Percentiles rank a stretch among this genome's conserved stretches.
phyloP scores from a whole-genome alignment of 2,329 filamentous ascomycete species.

The Fusarium tuaranense region DNA sequence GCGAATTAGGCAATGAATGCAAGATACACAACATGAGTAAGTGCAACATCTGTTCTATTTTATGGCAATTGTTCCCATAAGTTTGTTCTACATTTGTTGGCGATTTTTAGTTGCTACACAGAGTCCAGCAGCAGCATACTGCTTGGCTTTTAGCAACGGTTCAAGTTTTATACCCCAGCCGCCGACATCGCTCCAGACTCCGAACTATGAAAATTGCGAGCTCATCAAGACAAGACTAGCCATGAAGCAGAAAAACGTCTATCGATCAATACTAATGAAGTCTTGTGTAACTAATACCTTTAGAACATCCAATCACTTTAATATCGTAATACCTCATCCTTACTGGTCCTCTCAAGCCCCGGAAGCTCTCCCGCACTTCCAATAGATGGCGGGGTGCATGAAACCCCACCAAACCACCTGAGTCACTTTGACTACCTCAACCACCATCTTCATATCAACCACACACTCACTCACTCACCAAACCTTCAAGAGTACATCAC shows the following conservation, averaged over 20 bases:
- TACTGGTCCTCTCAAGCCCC: neutral
- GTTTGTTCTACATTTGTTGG: neutral
- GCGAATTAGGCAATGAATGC: neutral
- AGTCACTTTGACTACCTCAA: neutral
- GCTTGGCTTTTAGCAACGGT: neutral
- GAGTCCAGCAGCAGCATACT: neutral
- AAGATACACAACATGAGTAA: neutral
- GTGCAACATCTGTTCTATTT: neutral
- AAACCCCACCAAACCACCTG: constrained; percentile 33
- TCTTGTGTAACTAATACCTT: neutral
- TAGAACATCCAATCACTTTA: neutral
- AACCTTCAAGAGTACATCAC: neutral
- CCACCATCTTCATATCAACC: neutral
- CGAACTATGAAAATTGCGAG: neutral
- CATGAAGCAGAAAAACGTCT: neutral
- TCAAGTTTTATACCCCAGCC: neutral
- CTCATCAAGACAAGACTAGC: neutral
- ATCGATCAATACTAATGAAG: neutral
- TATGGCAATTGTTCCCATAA: neutral
- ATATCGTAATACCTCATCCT: neutral
- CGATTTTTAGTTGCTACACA: neutral
- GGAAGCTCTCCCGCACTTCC: constrained; percentile 9
- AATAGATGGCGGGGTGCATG: constrained; percentile 40
- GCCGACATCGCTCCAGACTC: constrained; percentile 23
- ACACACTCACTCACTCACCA: neutral